A percentile compares a stretch with the other conserved stretches of the same genome.
Conservation (phyloP, 495 filamentous ascomycete genomes). For the Massariosphaeria phaeospora region DNA sequence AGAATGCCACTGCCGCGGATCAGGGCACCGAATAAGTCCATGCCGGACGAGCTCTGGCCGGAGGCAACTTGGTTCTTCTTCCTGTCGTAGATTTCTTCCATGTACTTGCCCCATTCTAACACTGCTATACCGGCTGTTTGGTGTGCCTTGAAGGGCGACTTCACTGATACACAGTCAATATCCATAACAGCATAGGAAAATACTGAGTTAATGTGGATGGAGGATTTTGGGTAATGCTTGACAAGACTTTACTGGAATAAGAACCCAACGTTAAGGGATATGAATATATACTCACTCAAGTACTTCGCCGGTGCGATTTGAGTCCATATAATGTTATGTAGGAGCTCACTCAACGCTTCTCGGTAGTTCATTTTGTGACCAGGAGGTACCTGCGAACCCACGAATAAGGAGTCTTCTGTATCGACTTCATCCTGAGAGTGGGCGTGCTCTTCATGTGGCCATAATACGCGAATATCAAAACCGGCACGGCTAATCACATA, state of each 20-base stretch:
- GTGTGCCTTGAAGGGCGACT: conserved; percentile 50
- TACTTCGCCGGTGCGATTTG: conserved; percentile 34
- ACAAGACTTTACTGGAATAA: too few relatives aligned
- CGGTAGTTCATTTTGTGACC: conserved; percentile 60
- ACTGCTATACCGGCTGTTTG: conserved; percentile 48
- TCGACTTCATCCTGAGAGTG: conserved; percentile 34
- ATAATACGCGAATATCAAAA: conserved; percentile 56
- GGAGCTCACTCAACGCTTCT: conserved; percentile 48
- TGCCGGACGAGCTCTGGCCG: conserved; percentile 47
- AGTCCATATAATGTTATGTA: conserved; percentile 53
- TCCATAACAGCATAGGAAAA: not conserved
- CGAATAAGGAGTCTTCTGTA: conserved; percentile 22
- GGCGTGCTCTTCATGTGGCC: conserved; percentile 46
- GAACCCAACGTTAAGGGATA: conserved; percentile 31
- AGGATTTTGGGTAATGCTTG: not conserved
- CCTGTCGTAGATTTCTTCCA: conserved; percentile 55
- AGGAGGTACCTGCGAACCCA: conserved; percentile 43
- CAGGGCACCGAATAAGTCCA: conserved; percentile 47
- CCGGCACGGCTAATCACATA: conserved; percentile 65
- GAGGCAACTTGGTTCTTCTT: conserved; percentile 49
- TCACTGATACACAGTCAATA: conserved; percentile 24
- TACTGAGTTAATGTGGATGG: too few relatives aligned
- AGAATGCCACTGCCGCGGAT: conserved; percentile 41
- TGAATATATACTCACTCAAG: conserved; percentile 10
- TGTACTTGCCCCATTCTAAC: conserved; percentile 59